Conservation (phyloP, 2,329 filamentous ascomycete genomes). For the Clarireedia monteithiana region DNA sequence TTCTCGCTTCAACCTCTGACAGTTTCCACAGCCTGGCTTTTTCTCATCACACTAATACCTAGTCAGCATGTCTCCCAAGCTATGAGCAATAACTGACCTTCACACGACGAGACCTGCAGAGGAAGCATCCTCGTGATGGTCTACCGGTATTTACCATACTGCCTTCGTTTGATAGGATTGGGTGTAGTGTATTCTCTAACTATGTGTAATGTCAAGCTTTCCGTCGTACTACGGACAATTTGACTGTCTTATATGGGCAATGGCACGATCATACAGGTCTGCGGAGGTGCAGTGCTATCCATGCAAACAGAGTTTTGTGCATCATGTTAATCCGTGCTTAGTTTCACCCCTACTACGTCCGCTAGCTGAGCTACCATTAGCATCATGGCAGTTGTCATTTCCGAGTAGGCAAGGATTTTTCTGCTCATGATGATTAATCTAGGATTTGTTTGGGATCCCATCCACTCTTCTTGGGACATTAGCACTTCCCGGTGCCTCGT, state of each 20-base stretch:
- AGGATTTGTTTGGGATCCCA: neutral
- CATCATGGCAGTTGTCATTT: neutral
- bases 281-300: neutral
- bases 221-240: neutral
- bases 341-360: neutral
- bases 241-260: neutral
- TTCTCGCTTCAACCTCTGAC: constrained; percentile 2
- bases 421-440: neutral
- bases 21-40: constrained; percentile 20
- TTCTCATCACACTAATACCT: constrained; percentile 8
- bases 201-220: neutral
- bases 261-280: neutral
- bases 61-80: neutral
- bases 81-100: constrained; percentile 5
- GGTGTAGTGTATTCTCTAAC: neutral
- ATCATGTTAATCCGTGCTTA: neutral
- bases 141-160: constrained; percentile 8
- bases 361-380: neutral
- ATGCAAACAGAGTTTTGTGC: neutral
- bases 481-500: neutral
- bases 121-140: constrained; percentile 12
- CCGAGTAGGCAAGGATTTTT: neutral
- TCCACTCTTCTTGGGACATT: neutral
- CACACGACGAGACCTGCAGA: constrained; percentile 15
- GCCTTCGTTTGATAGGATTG: neutral